A percentile compares a stretch with the other conserved stretches of the same genome.
phyloP scores from a whole-genome alignment of 2,329 filamentous ascomycete species.

The Thyridium curvatum region DNA sequence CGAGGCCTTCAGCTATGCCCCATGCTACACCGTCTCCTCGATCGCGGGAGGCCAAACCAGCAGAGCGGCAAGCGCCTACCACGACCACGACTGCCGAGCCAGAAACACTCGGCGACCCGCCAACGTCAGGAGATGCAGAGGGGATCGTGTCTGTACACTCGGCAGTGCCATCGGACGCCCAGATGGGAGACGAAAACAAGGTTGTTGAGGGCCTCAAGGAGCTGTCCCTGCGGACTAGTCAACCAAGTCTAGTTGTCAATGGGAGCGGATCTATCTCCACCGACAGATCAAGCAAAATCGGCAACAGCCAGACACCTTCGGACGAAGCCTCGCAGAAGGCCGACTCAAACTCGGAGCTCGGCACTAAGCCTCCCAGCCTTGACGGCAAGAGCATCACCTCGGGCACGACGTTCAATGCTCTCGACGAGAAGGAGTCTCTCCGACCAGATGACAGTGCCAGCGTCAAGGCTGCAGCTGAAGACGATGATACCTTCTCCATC shows the following conservation, averaged over 20 bases:
- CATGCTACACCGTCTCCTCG: constrained; percentile 13
- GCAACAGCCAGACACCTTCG: constrained; percentile 38
- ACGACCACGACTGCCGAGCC: too few relatives aligned
- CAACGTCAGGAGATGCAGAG: neutral
- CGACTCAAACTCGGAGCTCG: constrained; percentile 58
- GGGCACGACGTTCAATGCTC: constrained; percentile 79
- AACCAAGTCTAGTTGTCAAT: constrained; percentile 42
- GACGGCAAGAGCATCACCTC: constrained; percentile 94
- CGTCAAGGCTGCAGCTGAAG: constrained; percentile 78
- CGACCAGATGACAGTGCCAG: constrained; percentile 94
- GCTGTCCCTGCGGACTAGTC: constrained; percentile 18
- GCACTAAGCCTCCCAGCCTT: constrained; percentile 79
- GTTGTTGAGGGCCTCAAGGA: constrained; percentile 21
- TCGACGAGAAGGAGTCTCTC: constrained; percentile 94
- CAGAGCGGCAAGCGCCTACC: too few relatives aligned
- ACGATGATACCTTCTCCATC: constrained; percentile 79
- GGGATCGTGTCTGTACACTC: neutral
- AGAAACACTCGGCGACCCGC: too few relatives aligned
- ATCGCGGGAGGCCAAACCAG: constrained; percentile 8
- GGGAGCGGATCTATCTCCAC: constrained; percentile 34
- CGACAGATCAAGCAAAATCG: constrained; percentile 22
- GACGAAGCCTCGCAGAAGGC: constrained; percentile 51
- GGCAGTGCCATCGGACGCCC: neutral
- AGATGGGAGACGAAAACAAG: constrained; percentile 8
- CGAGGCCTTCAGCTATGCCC: constrained; percentile 15